Percentiles rank a stretch among this genome's conserved stretches.
Evolutionary conservation across 371 early-diverging fungal genomes (phyloP).

Genomic region (Mortierella sp.): DNA sequence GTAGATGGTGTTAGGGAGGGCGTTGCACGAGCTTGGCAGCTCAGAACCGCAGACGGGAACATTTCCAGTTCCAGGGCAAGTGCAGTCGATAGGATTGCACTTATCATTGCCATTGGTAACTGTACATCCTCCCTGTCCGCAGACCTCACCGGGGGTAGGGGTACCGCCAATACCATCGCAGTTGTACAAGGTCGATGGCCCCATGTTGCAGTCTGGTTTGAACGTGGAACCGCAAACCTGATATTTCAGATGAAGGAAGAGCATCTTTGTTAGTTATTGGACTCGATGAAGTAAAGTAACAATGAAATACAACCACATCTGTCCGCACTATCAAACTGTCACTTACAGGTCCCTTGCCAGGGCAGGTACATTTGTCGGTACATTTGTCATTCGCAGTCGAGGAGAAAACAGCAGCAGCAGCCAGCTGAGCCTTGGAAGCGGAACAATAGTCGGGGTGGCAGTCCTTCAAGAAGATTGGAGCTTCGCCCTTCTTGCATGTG

Average conservation of each 20-base stretch:
- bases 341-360: too few species aligned
- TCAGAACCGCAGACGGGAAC: conserved; percentile 22
- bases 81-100: neutral
- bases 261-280: too few species aligned
- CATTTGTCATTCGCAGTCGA: conserved; percentile 1
- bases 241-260: too few species aligned
- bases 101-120: conserved; percentile 17
- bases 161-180: conserved; percentile 4
- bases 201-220: conserved; percentile 6
- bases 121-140: conserved; percentile 17
- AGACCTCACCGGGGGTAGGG: neutral
- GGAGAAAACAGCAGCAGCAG: neutral
- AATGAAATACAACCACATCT: too few species aligned
- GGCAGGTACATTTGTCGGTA: neutral
- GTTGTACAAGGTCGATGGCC: conserved; percentile 1
- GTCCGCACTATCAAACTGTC: too few species aligned
- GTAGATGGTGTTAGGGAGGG: conserved; percentile 13
- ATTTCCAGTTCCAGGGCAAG: conserved; percentile 8
- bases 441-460: conserved; percentile 11
- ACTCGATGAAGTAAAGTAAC: too few species aligned
- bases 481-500: conserved; percentile 12
- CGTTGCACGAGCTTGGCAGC: conserved; percentile 11
- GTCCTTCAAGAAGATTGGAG: neutral
- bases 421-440: neutral
- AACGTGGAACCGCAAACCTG: conserved; percentile 12